Evolutionary conservation across 441 rosid genomes (phyloP), one percentile per base, ranked within the genome.

Genomic region (Macaranga tanarius): DNA sequence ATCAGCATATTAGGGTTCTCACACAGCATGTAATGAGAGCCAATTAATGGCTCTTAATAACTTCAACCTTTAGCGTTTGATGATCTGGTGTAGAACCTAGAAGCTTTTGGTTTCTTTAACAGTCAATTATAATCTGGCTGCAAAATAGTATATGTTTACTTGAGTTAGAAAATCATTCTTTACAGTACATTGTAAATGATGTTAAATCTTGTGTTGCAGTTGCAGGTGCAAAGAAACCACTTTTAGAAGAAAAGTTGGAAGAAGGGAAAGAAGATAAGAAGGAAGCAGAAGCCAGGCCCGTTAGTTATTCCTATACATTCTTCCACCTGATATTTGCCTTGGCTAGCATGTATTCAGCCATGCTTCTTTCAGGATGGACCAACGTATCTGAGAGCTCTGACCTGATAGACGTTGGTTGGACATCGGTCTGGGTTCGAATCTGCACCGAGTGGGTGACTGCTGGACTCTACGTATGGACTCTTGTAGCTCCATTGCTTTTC

Each of bases 361-460:
- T 93, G 99, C 98, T 93, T 77, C 93, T 95, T 67, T 91, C 98
- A 0, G 98, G 92, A 67, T 95, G 99, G 98, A 87, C 95, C 23
- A 89, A 80, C 84, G 79, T 93, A 7, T 79, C 92, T 0, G 94
- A 90, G 72, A 90, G 89, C 82, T 84, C 89, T 0, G 85, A 89
- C 72, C 88, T 93, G 67, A 82, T 93, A 20, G 97, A 93, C 15
- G 97, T 95, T 51, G 98, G 99, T 50, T 96, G 99, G 98, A 92
- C 97, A 44, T 93, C 97, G 11, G 98, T 95, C 12, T 95, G 99
- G 99, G 98, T 96, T 57, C 86, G 95, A 40, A 89, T 96, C 65
- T 86, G 92, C 86, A 87, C 96, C 0, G 94, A 90, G 63, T 95
- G 98, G 99, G 88, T 84, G 67, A 93, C 99, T 22, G 92, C 89